Evolutionary conservation across 2,329 filamentous ascomycete genomes (phyloP).

Genomic region (Seiridium unicorne): DNA sequence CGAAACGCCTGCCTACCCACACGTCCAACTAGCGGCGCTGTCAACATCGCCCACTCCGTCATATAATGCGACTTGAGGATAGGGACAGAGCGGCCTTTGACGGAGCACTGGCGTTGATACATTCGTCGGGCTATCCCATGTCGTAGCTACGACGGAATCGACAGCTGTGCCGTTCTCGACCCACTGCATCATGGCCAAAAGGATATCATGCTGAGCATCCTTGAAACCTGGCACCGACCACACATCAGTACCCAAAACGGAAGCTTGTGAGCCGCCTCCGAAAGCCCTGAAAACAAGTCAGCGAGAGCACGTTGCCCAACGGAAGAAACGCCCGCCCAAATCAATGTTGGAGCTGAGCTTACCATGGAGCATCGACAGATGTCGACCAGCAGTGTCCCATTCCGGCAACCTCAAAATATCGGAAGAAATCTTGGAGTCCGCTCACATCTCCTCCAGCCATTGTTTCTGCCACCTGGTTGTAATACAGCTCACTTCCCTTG

Average conservation of each 20-base stretch:
- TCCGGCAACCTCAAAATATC: constrained; percentile 34
- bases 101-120: background rate
- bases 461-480: constrained; percentile 14
- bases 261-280: constrained; percentile 18
- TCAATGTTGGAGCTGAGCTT: background rate
- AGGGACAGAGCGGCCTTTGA: background rate
- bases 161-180: constrained; percentile 23
- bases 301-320: background rate
- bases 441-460: constrained; percentile 19
- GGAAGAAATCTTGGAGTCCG: constrained; percentile 38
- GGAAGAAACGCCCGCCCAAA: background rate
- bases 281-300: constrained; percentile 16
- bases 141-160: constrained; percentile 8
- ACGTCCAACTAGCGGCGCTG: background rate
- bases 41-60: background rate
- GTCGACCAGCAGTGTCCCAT: constrained; percentile 39
- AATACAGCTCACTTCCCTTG: constrained; percentile 13
- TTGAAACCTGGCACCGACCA: constrained; percentile 24
- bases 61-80: background rate
- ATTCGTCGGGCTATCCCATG: background rate
- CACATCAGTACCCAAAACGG: constrained; percentile 11
- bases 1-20: background rate
- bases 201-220: constrained; percentile 23
- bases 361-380: constrained; percentile 9
- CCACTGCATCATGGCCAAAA: constrained; percentile 26